These are phyloP conservation scores for Talaromyces funiculosus DNA, from an alignment of 2,329 filamentous ascomycete genomes.

Conservation along the genomic window DNA sequence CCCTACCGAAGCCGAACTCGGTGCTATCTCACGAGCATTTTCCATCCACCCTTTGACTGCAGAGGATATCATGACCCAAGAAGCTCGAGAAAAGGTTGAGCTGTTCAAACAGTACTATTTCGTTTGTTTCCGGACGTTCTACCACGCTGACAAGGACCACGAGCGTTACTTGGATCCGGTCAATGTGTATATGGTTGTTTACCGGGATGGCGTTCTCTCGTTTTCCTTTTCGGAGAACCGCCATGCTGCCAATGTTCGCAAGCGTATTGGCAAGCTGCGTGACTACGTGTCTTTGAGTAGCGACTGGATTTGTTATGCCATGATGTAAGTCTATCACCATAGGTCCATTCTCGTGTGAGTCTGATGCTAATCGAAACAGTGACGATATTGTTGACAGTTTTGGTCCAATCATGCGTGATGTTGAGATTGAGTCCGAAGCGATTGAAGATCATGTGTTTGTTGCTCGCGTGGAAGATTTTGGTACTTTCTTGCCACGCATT, in stretches of 20 bases:
- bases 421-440: slow-evolving; percentile 81
- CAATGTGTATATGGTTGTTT: slow-evolving; percentile 95
- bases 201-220: slow-evolving; percentile 88
- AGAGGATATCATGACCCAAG: slow-evolving; percentile 92
- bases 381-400: slow-evolving; percentile 98
- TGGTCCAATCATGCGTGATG: slow-evolving; percentile 77
- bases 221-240: slow-evolving; percentile 88
- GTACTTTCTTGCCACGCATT: slow-evolving; percentile 78
- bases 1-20: slow-evolving; percentile 81
- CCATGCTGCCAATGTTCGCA: slow-evolving; percentile 82
- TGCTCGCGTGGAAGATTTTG: slow-evolving; percentile 82
- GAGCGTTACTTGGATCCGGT: slow-evolving; percentile 86
- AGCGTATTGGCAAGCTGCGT: slow-evolving; percentile 84
- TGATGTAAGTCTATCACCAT: slow-evolving; percentile 62
- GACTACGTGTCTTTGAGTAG: slow-evolving; percentile 92
- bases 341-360: neutral
- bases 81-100: slow-evolving; percentile 96
- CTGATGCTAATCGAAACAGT: slow-evolving; percentile 37
- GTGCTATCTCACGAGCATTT: slow-evolving; percentile 86
- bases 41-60: slow-evolving; percentile 92
- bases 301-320: slow-evolving; percentile 98
- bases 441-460: slow-evolving; percentile 97
- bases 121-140: slow-evolving; percentile 93
- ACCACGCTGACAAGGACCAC: slow-evolving; percentile 69
- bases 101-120: slow-evolving; percentile 98